Evolutionary conservation across 495 filamentous ascomycete species (phyloP).

Genomic region (Neurospora tetrasperma): DNA sequence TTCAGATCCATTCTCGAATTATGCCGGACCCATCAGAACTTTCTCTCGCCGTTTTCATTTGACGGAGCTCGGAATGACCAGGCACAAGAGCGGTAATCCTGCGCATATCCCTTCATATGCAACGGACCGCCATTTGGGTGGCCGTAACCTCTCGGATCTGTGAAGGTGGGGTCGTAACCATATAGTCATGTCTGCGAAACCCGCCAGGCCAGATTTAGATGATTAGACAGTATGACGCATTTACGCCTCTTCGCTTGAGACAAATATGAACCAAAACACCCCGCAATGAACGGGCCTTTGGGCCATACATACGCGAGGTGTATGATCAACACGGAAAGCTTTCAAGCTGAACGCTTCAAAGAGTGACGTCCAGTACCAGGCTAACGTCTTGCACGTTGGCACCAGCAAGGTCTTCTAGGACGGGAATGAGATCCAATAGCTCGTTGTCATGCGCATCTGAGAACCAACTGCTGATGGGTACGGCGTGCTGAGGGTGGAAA

Average conservation of each 20-base stretch:
- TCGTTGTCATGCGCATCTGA: conserved; percentile 99
- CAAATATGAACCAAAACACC: conserved; percentile 28
- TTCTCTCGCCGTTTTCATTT: neutral
- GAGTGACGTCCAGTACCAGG: conserved; percentile 89
- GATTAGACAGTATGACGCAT: conserved; percentile 23
- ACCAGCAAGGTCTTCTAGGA: conserved; percentile 92
- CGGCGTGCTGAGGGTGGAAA: conserved; percentile 97
- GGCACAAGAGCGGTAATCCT: neutral
- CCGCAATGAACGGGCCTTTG: conserved; percentile 35
- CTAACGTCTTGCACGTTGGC: conserved; percentile 88
- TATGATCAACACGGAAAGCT: conserved; percentile 25
- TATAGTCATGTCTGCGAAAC: neutral
- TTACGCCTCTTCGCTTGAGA: conserved; percentile 4
- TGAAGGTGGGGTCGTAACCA: conserved; percentile 8
- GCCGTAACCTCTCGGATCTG: neutral
- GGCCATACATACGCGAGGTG: conserved; percentile 4
- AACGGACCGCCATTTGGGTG: neutral
- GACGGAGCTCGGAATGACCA: neutral
- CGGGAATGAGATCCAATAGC: conserved; percentile 92
- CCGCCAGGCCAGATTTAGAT: conserved; percentile 13
- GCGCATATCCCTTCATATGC: neutral
- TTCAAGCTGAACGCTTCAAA: conserved; percentile 46
- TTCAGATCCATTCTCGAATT: neutral
- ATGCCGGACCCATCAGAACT: neutral
- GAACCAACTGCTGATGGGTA: conserved; percentile 99